Evolutionary conservation across 495 filamentous ascomycete genomes (phyloP).

Genomic region (Lophium mytilinum): DNA sequence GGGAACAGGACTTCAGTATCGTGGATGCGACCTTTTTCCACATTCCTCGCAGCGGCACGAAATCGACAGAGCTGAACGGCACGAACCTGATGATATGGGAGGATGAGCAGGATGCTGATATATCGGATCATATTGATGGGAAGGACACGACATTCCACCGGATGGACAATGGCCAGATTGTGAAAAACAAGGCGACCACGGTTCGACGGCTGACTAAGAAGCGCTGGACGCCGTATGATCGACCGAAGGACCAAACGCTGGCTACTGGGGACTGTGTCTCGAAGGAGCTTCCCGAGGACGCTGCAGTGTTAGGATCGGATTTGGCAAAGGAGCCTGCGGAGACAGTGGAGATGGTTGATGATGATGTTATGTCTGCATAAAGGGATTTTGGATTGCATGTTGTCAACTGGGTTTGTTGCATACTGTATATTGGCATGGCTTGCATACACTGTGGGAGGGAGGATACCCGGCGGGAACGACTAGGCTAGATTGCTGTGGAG

Average conservation of each 20-base stretch:
- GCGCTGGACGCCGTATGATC: constrained; percentile 19
- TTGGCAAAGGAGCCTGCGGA: neutral
- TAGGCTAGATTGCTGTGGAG: no score
- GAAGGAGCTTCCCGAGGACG: constrained; percentile 3
- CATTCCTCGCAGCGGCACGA: constrained; percentile 24
- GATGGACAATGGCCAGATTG: constrained; percentile 23
- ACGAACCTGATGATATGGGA: constrained; percentile 29
- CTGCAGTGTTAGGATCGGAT: neutral
- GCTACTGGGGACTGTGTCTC: constrained; percentile 1
- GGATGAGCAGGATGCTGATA: constrained; percentile 25
- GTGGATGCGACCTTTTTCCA: constrained; percentile 10
- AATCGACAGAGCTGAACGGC: constrained; percentile 21
- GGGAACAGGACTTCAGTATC: constrained; percentile 20
- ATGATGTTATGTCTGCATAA: constrained; percentile 12
- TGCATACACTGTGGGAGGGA: neutral
- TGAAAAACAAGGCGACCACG: constrained; percentile 19
- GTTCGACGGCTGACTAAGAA: constrained; percentile 8
- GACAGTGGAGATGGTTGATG: constrained; percentile 3
- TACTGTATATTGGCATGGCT: neutral
- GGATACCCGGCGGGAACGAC: no score
- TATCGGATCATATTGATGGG: constrained; percentile 24
- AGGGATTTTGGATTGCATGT: neutral
- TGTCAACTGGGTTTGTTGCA: neutral
- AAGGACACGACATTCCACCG: constrained; percentile 22
- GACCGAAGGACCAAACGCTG: neutral